phyloP scores from a whole-genome alignment of 768 basidiomycete genomes.

The Collybiopsis confluens region DNA sequence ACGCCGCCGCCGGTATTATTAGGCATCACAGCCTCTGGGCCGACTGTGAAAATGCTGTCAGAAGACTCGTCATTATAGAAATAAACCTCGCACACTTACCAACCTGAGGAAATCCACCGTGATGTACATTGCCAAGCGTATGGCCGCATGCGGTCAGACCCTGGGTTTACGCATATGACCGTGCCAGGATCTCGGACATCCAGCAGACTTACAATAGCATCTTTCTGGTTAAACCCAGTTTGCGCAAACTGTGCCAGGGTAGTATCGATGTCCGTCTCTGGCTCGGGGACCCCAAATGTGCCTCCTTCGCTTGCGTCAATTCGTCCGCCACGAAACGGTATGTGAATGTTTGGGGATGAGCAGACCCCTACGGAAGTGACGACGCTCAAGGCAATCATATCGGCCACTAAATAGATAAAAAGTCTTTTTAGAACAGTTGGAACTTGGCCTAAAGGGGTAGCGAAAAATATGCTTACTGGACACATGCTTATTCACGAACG shows the following conservation, averaged over 20 bases:
- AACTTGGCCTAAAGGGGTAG: too few relatives aligned
- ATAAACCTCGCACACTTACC: background rate
- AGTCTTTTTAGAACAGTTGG: background rate
- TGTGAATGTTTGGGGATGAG: conserved; percentile 10
- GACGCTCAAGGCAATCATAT: conserved; percentile 17
- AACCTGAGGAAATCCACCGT: conserved; percentile 15
- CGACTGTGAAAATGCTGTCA: conserved; percentile 10
- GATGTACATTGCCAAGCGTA: conserved; percentile 13
- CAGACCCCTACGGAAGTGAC: conserved; percentile 14
- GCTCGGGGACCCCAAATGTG: conserved; percentile 18
- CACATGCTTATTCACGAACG: conserved; percentile 11
- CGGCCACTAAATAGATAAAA: conserved; percentile 14
- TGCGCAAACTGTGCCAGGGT: conserved; percentile 13
- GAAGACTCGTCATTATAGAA: background rate
- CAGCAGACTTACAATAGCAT: conserved; percentile 14
- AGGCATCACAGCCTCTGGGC: conserved; percentile 13
- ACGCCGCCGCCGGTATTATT: conserved; percentile 15
- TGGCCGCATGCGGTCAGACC: conserved; percentile 14
- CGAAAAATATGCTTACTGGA: conserved; percentile 6
- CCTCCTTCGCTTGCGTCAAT: conserved; percentile 18
- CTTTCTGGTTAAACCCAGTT: conserved; percentile 11
- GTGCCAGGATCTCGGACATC: background rate
- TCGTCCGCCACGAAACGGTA: conserved; percentile 17
- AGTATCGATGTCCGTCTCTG: conserved; percentile 12
- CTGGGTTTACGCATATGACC: conserved; percentile 7